These are phyloP conservation scores for Paramecium primaurelia DNA, from an alignment of 73 alveolate genomes.

Conservation along the genomic window DNA sequence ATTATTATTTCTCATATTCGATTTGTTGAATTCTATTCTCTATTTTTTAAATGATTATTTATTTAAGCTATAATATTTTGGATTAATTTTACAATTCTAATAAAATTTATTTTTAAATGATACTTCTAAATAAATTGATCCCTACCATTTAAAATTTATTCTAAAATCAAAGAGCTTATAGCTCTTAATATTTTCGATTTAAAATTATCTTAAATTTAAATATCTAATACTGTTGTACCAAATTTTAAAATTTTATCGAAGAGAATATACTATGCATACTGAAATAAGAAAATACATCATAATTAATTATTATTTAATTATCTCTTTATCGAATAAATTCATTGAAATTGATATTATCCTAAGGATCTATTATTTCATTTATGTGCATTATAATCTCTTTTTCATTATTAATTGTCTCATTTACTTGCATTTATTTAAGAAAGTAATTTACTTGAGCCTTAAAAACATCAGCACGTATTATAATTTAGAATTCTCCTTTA, in stretches of 20 bases:
- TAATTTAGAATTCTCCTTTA: not conserved
- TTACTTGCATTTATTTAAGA: not conserved
- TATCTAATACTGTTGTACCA: not conserved
- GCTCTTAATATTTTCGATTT: not conserved
- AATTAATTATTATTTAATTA: not conserved
- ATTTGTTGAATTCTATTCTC: not conserved
- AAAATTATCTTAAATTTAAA: not conserved
- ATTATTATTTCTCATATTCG: not conserved
- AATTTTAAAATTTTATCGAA: not conserved
- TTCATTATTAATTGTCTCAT: not conserved
- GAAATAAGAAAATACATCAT: not conserved
- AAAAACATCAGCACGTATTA: not conserved
- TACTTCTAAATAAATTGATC: not conserved
- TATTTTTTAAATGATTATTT: not conserved
- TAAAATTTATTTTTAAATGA: not conserved
- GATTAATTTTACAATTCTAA: not conserved
- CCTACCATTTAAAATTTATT: not conserved
- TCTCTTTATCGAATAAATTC: conserved; percentile 22
- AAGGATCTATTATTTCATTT: not conserved
- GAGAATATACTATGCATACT: not conserved
- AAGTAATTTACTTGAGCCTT: not conserved
- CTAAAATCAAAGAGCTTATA: not conserved
- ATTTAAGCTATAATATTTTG: not conserved
- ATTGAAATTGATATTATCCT: not conserved
- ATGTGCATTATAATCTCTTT: not conserved